Evolutionary conservation across 257 asterid species (phyloP).

Genomic region (Primulina tabacum): DNA sequence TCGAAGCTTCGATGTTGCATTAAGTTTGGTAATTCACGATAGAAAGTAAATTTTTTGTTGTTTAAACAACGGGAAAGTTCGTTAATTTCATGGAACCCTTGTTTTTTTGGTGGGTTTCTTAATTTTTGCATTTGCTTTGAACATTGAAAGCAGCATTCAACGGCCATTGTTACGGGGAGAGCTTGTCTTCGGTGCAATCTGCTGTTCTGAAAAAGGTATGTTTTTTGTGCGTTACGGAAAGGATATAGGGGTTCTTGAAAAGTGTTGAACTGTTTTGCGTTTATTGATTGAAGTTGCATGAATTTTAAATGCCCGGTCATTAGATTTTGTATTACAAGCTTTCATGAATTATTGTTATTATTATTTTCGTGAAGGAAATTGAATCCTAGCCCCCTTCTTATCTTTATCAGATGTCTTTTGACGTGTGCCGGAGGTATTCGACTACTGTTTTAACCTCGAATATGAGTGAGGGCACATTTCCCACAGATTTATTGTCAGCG

Average conservation of each 20-base stretch:
- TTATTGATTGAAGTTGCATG: neutral
- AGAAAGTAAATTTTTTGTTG: neutral
- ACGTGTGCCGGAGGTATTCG: conserved; percentile 40
- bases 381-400: neutral
- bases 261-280: no score
- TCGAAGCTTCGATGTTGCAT: neutral
- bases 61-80: neutral
- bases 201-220: conserved; percentile 33
- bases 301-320: neutral
- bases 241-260: neutral
- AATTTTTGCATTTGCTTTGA: neutral
- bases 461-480: conserved; percentile 45
- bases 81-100: neutral
- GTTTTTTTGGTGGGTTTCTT: neutral
- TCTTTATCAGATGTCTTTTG: conserved; percentile 30
- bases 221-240: neutral
- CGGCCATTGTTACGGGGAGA: conserved; percentile 21
- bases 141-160: conserved; percentile 22
- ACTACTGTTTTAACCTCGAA: conserved; percentile 45
- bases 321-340: neutral
- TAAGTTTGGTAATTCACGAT: neutral
- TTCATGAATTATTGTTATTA: neutral
- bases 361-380: neutral
- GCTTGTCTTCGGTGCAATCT: conserved; percentile 19
- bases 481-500: conserved; percentile 46